A percentile compares a stretch with the other conserved stretches of the same genome.
phyloP scores from a whole-genome alignment of 441 rosid genomes.

The Euphorbia corollata region DNA sequence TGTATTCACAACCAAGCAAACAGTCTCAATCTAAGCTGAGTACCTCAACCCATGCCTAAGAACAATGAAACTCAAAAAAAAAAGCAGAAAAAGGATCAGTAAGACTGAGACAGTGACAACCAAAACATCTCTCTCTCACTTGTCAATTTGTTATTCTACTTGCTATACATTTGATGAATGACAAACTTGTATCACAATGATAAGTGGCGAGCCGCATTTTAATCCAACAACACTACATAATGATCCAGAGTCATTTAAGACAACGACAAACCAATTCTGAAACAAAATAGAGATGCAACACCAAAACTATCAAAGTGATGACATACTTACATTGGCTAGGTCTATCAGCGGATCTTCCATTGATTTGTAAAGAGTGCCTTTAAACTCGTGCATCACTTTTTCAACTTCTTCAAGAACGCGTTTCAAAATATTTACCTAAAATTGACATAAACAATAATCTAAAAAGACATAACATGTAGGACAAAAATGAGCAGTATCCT shows the following conservation, averaged over 20 bases:
- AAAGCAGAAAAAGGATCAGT: background rate
- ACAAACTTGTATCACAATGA: background rate
- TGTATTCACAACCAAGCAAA: background rate
- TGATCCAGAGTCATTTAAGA: background rate
- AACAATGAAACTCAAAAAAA: background rate
- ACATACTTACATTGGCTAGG: constrained; percentile 60
- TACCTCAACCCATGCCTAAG: background rate
- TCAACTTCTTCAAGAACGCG: constrained; percentile 99
- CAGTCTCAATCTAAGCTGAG: background rate
- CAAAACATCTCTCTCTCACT: constrained; percentile 1
- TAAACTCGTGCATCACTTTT: constrained; percentile 91
- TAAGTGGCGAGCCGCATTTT: background rate
- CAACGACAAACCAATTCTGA: background rate
- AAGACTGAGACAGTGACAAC: background rate
- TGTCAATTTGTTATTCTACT: background rate
- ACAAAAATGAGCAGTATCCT: constrained; percentile 12
- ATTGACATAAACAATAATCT: constrained; percentile 19
- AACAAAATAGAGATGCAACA: background rate
- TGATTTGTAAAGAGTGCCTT: constrained; percentile 80
- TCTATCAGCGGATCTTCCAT: constrained; percentile 98
- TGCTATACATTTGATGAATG: background rate
- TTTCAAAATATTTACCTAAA: constrained; percentile 88
- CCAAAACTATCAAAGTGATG: constrained; percentile 6
- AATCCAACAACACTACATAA: too few species aligned
- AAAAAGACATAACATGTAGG: background rate